These are phyloP conservation scores for Cryptosporidium tyzzeri DNA, from an alignment of 169 alveolate species.

Conservation along the genomic window DNA sequence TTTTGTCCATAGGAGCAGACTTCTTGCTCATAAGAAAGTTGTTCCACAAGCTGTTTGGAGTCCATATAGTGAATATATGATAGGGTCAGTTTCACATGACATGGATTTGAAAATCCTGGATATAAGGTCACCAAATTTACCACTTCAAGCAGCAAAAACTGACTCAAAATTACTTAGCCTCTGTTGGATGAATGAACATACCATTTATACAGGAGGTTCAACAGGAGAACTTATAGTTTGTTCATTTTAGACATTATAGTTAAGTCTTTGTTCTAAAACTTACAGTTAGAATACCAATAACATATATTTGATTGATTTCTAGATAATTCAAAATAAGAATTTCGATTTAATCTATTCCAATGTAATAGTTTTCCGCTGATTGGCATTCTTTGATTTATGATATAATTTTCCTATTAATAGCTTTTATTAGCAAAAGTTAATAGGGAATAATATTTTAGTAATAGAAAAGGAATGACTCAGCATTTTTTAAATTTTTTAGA, in stretches of 20 bases:
- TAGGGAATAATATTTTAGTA: no score
- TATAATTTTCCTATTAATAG: no score
- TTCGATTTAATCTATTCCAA: background rate
- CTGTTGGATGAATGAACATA: conserved; percentile 34
- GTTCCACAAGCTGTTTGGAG: conserved; percentile 59
- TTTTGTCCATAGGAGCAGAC: conserved; percentile 50
- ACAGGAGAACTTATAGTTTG: conserved; percentile 55
- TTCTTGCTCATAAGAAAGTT: conserved; percentile 47
- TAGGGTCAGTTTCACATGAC: conserved; percentile 71
- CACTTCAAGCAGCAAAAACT: conserved; percentile 70
- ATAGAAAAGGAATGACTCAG: background rate
- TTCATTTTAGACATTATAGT: conserved; percentile 40
- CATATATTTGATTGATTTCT: background rate
- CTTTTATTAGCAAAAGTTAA: no score
- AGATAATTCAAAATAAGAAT: background rate
- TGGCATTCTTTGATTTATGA: background rate
- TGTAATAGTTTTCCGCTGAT: no score
- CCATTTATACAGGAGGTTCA: conserved; percentile 72
- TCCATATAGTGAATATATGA: conserved; percentile 52
- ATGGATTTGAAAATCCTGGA: conserved; percentile 50
- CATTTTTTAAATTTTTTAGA: background rate
- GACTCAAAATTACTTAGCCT: conserved; percentile 44
- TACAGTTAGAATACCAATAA: background rate
- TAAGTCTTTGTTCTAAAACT: background rate
- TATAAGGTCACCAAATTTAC: conserved; percentile 64